Evolutionary conservation across 148 eudicot species (phyloP), one percentile per base, ranked within the genome.

Genomic region (Fallopia convolvulus): DNA sequence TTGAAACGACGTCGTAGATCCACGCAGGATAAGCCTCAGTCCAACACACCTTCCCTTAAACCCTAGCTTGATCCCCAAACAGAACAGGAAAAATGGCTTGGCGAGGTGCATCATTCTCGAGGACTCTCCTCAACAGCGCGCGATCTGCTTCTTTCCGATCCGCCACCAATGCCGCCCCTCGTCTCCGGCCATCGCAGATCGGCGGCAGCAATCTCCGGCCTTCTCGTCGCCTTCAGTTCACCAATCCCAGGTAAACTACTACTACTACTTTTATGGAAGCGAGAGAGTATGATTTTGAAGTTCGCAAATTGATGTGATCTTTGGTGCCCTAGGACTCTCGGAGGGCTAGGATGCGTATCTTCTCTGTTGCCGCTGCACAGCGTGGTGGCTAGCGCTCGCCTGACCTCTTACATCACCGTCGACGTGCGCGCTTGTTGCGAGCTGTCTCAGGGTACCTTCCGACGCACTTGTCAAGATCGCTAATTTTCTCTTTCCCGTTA

Each of bases 371-470:
- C 89, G 53, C 76, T 85, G 79, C 86, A 87, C 60, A 87, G 83
- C 72, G 90, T 81, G 65, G 79, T 85, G 76, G 90, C 89, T 10
- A 86, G 81, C 20, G 32, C 87, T 52, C 86, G 87, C 8, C 78
- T 89, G 84, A 89, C 90, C 3, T 84, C 89, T 0, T 81, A 89
- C 81, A 56, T 89, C 21, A 61, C 79, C 3, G 80, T 85, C 41
- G 84, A 84, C 60, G 85, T 82, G n/a, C 84, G 92, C 18, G 87
- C 92, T 75, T 87, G 81, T 30, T 89, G 92, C 84, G 90, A 89
- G 86, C 78, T 89, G 82, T 87, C 90, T 81, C 90, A 84, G 85
- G 90, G 90, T 89, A 87, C 78, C 83, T 83, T 77, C 80, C 52
- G 75, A 58, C 84, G 84, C 70, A 70, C 83, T 84, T 77, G 84